Percentiles rank a stretch among this genome's conserved stretches.
These are phyloP conservation scores for Saccharomyces pastorianus DNA, from an alignment of 1,139 yeast species.

Conservation along the genomic window DNA sequence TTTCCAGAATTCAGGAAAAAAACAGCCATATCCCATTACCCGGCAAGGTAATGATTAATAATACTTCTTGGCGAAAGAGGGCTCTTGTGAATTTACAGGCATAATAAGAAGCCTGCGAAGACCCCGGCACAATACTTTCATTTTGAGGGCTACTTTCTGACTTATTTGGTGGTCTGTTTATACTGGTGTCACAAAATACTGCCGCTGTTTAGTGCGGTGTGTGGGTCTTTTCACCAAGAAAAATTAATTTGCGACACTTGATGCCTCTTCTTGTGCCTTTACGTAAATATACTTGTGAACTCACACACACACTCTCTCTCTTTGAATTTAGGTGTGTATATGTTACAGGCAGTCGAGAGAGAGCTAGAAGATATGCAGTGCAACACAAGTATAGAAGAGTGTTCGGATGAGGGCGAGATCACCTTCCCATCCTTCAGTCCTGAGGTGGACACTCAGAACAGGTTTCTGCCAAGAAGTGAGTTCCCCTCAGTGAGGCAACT, in stretches of 20 bases:
- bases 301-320: too few species aligned
- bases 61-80: not conserved
- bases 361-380: not conserved
- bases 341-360: not conserved
- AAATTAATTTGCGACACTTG: not conserved
- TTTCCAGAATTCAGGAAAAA: not conserved
- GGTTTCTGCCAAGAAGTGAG: constrained; percentile 13
- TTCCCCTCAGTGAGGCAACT: constrained; percentile 25
- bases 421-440: constrained; percentile 1
- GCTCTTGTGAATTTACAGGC: too few species aligned
- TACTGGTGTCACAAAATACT: not conserved
- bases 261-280: not conserved
- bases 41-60: not conserved
- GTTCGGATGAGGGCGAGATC: not conserved
- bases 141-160: not conserved
- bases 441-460: not conserved
- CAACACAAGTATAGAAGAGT: not conserved
- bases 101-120: too few species aligned
- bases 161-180: not conserved
- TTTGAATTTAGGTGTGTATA: not conserved
- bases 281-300: not conserved
- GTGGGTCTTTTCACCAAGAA: not conserved
- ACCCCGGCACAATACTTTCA: too few species aligned
- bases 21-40: not conserved
- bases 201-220: not conserved